Base-by-base conservation (phyloP, 805 yeast species). In the Candida parachauliodes region DNA sequence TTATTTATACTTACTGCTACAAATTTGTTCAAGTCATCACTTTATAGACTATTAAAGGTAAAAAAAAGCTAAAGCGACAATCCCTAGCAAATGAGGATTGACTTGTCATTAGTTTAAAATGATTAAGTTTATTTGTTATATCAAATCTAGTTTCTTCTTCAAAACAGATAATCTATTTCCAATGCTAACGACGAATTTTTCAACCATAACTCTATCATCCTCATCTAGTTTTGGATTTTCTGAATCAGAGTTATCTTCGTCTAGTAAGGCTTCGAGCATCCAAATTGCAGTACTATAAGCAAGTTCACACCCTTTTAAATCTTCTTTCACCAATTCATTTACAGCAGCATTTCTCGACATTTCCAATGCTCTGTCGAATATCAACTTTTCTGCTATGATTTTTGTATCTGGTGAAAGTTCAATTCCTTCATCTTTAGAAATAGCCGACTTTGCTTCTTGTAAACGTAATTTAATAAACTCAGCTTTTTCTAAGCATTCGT, bases 301-400 rank as follows among this genome's bases (percentile, higher is more conserved):
- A 41, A 85, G 62, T 59, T 89, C 96, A 60, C 97, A 89, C 5
- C 83, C 84, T 14, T 69, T 65, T 35, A 85, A 57, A 52, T 83
- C 88, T 39, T 78, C 83, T 31, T 85, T 85, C 28, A 74, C 76
- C 50, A 88, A 69, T 61, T 91, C 98, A 55, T 83, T 80, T 39
- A 84, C 82, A 0, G 98, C 98, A 1, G 98, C 96, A 34, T 79
- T 79, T 50, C 95, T 77, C 2, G 96, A 85, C 68, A 89, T 86
- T 52, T 91, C 98, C 52, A 91, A 72, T 2, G 98, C 97, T 34
- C 98, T 72, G 50, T 93, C 96, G 61, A 91, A 93, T 18, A 89
- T 77, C 46, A 89, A 70, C 54, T 85, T 85, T 57, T 91, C 97
- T 2, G 95, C 87, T 38, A 81, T 72, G 5, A 80, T 70, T 37